These are phyloP conservation scores for Xylaria grammica DNA, from an alignment of 495 filamentous ascomycete species.

Conservation along the genomic window DNA sequence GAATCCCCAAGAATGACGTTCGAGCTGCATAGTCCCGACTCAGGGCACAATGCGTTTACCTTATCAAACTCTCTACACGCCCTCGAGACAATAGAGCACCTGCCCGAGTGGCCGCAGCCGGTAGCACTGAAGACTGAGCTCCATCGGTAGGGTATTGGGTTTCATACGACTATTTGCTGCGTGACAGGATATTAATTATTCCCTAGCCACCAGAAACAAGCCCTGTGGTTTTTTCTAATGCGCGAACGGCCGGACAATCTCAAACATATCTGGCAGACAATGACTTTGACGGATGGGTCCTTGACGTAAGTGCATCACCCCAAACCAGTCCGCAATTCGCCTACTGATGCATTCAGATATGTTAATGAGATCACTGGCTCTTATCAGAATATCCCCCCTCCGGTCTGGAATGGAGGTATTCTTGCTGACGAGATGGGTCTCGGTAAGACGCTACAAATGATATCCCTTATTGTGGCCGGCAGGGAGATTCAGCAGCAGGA, in stretches of 20 bases:
- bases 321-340: background rate
- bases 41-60: background rate
- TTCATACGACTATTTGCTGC: background rate
- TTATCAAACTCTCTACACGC: background rate
- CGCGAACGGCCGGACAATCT: background rate
- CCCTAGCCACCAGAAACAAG: background rate
- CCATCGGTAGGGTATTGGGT: background rate
- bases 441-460: constrained; percentile 85
- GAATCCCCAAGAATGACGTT: constrained; percentile 4
- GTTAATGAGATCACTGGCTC: background rate
- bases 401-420: constrained; percentile 64
- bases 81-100: background rate
- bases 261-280: background rate
- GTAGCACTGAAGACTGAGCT: background rate
- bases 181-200: background rate
- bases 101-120: background rate
- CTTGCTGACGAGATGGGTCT: constrained; percentile 93
- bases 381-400: constrained; percentile 1
- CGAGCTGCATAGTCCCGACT: background rate
- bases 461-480: constrained; percentile 71
- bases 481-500: constrained; percentile 37
- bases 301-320: background rate
- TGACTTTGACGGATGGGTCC: background rate
- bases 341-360: background rate
- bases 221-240: background rate